phyloP scores from a whole-genome alignment of 1,284 basidiomycete genomes.

The Anthracocystis walkeri region DNA sequence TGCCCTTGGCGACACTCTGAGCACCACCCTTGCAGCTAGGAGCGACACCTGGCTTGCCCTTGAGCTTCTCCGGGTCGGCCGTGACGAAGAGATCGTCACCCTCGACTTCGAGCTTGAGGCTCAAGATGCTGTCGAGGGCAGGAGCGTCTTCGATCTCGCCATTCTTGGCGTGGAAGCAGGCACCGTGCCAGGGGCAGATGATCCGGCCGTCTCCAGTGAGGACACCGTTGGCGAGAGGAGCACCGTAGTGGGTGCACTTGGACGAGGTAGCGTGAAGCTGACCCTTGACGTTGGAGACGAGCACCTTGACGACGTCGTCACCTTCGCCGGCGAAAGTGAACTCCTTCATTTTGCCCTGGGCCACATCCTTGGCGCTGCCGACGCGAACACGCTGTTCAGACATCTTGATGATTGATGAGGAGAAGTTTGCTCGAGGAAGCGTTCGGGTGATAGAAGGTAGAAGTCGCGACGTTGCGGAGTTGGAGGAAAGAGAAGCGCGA shows the following conservation, averaged over 20 bases:
- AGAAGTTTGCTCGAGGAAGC: constrained; percentile 11
- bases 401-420: constrained; percentile 30
- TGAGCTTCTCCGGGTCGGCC: constrained; percentile 77
- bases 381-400: constrained; percentile 48
- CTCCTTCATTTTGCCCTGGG: constrained; percentile 73
- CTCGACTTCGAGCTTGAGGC: constrained; percentile 79
- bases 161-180: constrained; percentile 82
- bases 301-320: constrained; percentile 73
- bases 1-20: constrained; percentile 70
- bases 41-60: constrained; percentile 69
- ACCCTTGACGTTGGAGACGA: constrained; percentile 82
- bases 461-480: background rate
- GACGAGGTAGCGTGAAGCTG: constrained; percentile 79
- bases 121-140: constrained; percentile 84
- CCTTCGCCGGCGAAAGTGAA: constrained; percentile 81
- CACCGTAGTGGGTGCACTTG: constrained; percentile 90
- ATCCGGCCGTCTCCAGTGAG: constrained; percentile 82
- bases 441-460: background rate
- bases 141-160: constrained; percentile 84
- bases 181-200: constrained; percentile 89
- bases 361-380: constrained; percentile 45
- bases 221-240: constrained; percentile 83
- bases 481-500: constrained; percentile 13
- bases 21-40: constrained; percentile 59
- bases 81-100: constrained; percentile 83